Evolutionary conservation across 176 grass and related monocot species (phyloP).

Genomic region (Avena atlantica): DNA sequence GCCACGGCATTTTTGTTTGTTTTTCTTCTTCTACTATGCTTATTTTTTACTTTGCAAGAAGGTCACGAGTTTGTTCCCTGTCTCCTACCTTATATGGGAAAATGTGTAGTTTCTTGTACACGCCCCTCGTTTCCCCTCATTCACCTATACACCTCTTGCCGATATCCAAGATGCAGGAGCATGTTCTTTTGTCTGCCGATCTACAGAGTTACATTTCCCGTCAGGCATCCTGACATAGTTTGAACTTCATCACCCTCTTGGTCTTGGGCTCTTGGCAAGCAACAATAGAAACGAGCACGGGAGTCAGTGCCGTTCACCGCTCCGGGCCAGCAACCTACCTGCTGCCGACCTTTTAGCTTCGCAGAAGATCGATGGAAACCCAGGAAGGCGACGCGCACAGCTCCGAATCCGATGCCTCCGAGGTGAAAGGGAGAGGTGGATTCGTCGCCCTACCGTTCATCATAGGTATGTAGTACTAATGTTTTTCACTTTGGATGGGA

Average conservation of each 20-base stretch:
- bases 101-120: conserved; percentile 1
- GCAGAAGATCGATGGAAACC: conserved; percentile 27
- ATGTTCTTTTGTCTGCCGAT: conserved; percentile 11
- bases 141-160: background rate
- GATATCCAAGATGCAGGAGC: background rate
- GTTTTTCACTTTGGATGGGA: too few relatives aligned
- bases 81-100: conserved; percentile 30
- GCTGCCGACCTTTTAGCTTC: conserved; percentile 4
- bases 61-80: conserved; percentile 28
- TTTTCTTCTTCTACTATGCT: background rate
- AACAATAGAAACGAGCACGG: background rate
- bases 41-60: conserved; percentile 13
- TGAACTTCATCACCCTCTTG: background rate
- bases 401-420: background rate
- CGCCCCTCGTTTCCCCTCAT: conserved; percentile 17
- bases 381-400: background rate
- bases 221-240: background rate
- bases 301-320: background rate
- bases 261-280: background rate
- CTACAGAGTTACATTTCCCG: background rate
- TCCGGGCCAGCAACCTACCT: background rate
- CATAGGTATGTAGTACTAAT: conserved; percentile 15
- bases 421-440: conserved; percentile 32
- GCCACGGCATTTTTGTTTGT: background rate
- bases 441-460: conserved; percentile 37